phyloP scores from a whole-genome alignment of 1,284 basidiomycete genomes.

The Trichosporon sp. region DNA sequence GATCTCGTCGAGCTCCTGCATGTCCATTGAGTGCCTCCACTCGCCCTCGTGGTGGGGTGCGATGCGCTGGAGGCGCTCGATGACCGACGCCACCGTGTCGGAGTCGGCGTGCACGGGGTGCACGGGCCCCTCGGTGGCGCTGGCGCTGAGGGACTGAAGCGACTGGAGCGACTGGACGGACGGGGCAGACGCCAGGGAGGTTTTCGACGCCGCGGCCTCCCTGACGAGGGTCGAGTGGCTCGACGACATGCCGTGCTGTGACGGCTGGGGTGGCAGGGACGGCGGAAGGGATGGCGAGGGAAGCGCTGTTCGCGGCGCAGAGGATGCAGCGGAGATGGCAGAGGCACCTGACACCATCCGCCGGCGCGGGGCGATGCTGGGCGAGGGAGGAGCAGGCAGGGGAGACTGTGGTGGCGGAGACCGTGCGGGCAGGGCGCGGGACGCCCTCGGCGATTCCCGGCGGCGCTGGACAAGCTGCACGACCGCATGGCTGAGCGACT shows the following conservation, averaged over 20 bases:
- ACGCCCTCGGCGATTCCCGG: conserved; percentile 3
- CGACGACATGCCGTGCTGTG: background rate
- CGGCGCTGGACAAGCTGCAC: conserved; percentile 19
- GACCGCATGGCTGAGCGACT: conserved; percentile 25
- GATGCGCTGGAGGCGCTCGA: conserved; percentile 73
- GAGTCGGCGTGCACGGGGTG: conserved; percentile 53
- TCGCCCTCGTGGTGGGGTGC: conserved; percentile 81
- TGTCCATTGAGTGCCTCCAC: conserved; percentile 20
- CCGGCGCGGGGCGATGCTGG: background rate
- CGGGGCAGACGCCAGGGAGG: background rate
- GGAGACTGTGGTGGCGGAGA: conserved; percentile 12
- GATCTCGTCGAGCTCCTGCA: conserved; percentile 21
- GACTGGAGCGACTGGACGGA: background rate
- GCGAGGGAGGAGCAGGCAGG: background rate
- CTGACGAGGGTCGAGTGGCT: conserved; percentile 2
- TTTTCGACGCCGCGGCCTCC: background rate
- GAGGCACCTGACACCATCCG: background rate
- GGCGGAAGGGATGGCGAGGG: background rate
- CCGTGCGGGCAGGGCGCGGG: conserved; percentile 3
- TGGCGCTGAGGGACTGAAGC: background rate
- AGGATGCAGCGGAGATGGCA: background rate
- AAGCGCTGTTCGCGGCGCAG: background rate
- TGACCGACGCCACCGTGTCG: conserved; percentile 73
- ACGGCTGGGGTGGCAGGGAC: background rate
- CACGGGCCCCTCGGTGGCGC: background rate